Evolutionary conservation across 345 rosid genomes (phyloP).

Genomic region (Stellera chamaejasme): DNA sequence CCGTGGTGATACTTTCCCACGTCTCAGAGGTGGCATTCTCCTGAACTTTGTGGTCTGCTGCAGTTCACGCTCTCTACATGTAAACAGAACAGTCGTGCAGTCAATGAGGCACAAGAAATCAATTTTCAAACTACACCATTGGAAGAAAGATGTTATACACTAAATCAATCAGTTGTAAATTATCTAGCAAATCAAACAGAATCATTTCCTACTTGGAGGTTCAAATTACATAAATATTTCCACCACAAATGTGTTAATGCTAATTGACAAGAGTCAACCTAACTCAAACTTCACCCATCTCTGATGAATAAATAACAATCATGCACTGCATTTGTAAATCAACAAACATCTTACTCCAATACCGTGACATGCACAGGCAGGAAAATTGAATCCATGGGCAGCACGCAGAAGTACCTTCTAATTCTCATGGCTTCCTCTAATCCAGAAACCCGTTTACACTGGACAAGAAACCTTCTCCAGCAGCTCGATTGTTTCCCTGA

Average conservation of each 20-base stretch:
- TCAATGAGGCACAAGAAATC: constrained; percentile 3
- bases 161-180: neutral
- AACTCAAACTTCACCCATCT: neutral
- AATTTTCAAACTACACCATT: constrained; percentile 3
- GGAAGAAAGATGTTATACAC: neutral
- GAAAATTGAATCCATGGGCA: neutral
- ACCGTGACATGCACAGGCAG: neutral
- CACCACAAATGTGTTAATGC: neutral
- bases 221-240: neutral
- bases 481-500: constrained; percentile 21
- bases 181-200: neutral
- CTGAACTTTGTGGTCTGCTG: constrained; percentile 27
- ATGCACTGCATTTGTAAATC: neutral
- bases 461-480: constrained; percentile 23
- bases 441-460: constrained; percentile 45
- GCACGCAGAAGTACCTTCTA: constrained; percentile 29
- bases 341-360: neutral
- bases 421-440: constrained; percentile 74
- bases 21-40: constrained; percentile 57
- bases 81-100: neutral
- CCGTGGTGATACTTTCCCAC: constrained; percentile 74
- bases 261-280: neutral
- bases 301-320: neutral
- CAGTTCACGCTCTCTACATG: constrained; percentile 52
- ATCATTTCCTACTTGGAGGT: neutral